Percentiles rank a stretch among this genome's conserved stretches.
Evolutionary conservation across 495 filamentous ascomycete genomes (phyloP).

Genomic region (Penicillium verhagenii): DNA sequence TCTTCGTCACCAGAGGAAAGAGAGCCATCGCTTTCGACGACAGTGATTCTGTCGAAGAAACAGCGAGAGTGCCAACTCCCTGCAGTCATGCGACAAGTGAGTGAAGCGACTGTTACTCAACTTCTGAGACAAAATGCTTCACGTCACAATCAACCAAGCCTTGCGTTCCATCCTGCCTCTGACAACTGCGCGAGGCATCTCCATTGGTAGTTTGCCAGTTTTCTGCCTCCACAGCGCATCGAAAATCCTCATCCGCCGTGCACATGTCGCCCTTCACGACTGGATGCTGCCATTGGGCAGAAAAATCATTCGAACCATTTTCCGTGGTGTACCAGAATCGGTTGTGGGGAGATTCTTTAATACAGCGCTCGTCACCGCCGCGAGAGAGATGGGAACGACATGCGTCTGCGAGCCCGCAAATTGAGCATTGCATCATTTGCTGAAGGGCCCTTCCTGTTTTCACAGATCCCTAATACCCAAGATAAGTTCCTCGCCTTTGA

Average conservation of each 20-base stretch:
- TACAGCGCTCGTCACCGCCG: neutral
- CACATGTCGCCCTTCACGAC: neutral
- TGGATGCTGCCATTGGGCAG: neutral
- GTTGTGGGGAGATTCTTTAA: neutral
- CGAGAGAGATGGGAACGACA: neutral
- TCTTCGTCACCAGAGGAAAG: too few species aligned
- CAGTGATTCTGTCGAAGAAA: too few species aligned
- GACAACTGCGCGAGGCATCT: too few species aligned
- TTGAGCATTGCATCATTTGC: conserved; percentile 2
- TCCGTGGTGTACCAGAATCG: neutral
- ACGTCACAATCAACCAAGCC: neutral
- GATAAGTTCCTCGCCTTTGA: conserved; percentile 2
- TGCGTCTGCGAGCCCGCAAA: neutral
- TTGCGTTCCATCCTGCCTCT: too few species aligned
- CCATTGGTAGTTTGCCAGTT: too few species aligned
- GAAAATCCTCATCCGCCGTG: neutral
- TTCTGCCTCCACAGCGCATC: neutral
- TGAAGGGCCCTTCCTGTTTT: neutral
- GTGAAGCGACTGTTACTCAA: neutral
- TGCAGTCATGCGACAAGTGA: neutral
- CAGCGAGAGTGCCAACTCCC: neutral
- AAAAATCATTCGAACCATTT: neutral
- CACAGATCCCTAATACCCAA: neutral
- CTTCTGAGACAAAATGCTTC: neutral
- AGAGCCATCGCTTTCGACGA: too few species aligned